Evolutionary conservation across 768 basidiomycete species (phyloP).

Genomic region (Suillus ampliporus): DNA sequence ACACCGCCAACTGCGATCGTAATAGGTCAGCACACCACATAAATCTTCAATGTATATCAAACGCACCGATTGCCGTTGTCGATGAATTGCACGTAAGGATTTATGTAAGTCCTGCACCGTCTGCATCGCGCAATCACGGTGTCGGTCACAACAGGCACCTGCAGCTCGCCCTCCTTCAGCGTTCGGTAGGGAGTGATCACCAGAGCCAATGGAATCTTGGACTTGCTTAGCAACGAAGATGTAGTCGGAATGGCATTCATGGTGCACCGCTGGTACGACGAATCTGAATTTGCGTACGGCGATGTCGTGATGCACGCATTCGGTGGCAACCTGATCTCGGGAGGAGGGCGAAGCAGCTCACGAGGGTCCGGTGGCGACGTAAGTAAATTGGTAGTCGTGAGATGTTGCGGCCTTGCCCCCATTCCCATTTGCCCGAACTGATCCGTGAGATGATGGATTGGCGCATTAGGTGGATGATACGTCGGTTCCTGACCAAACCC

Average conservation of each 20-base stretch:
- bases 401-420: conserved; percentile 76
- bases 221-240: conserved; percentile 83
- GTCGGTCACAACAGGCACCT: conserved; percentile 90
- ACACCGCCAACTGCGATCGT: conserved; percentile 84
- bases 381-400: conserved; percentile 90
- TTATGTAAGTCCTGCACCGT: conserved; percentile 95
- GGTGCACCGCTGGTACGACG: conserved; percentile 91
- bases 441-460: conserved; percentile 69
- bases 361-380: conserved; percentile 91
- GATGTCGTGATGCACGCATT: conserved; percentile 81
- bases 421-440: conserved; percentile 93
- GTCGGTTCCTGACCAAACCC: conserved; percentile 49
- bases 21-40: conserved; percentile 14
- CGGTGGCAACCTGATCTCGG: conserved; percentile 88
- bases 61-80: conserved; percentile 91
- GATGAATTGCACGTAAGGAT: conserved; percentile 96
- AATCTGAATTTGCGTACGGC: conserved; percentile 82
- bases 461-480: conserved; percentile 44
- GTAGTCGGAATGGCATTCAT: conserved; percentile 93
- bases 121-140: conserved; percentile 96
- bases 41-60: not conserved
- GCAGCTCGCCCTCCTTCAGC: conserved; percentile 79
- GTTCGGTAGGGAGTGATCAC: conserved; percentile 91
- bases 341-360: conserved; percentile 81
- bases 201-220: conserved; percentile 88